Evolutionary conservation across 768 basidiomycete genomes (phyloP), one percentile per base, ranked within the genome.

Genomic region (Hysterangium stoloniferum): DNA sequence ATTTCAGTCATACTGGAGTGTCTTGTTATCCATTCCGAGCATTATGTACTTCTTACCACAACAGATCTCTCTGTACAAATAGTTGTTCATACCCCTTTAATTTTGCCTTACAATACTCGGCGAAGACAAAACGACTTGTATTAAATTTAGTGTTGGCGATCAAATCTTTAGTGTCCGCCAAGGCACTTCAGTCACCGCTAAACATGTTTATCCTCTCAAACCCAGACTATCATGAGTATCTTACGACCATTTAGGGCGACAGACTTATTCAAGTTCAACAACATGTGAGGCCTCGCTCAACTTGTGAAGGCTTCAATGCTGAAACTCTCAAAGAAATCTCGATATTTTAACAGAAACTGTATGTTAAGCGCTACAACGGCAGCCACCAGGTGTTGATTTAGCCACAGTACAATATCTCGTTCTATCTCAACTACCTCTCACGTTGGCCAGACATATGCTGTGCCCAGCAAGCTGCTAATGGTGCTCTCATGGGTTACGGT

Each of bases 291-390:
- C 2, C 37, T 32, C 3, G 3, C 32, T 15, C 29, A 43, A 20
- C 22, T 19, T n/a, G 1, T 11, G 7, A 22, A 17, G 33, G 34
- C 15, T 25, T 24, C 11, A 25, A 27, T 22, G 37, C 56, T 49
- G 54, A 31, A 27, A 52, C 50, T 40, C 6, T 45, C 43, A 1
- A 65, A 92, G 90, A 54, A 98, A 99, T 67, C 69, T 95, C 61
- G 95, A 98, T 65, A 72, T 93, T 38, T 97, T 91, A 91, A 97
- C 96, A 38, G 95, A 98, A 68, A 98, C 96, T 19, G 94, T 92
- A 59, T 61, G 82, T 69, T 11, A 6, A 19, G 24, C 19, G n/a
- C 15, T 3, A 45, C 42, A 35, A n/a, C 9, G 8, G 2, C 32
- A n/a, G 19, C 34, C n/a, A 9, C 11, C 13, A 20, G n/a, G 20